Base-by-base conservation (phyloP, 345 rosid genomes). In the Citrus glauca region DNA sequence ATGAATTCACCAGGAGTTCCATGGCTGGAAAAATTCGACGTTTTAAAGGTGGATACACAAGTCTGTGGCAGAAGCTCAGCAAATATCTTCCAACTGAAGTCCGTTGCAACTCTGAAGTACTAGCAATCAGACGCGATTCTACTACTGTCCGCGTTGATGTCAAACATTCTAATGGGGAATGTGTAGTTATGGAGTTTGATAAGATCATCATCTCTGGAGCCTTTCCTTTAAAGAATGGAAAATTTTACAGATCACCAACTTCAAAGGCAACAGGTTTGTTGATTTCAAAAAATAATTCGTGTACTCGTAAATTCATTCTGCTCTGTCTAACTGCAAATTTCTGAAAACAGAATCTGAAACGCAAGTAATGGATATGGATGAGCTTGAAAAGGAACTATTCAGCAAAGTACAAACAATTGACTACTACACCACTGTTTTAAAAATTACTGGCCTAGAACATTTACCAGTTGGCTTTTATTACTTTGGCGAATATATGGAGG, bases 1-100 rank as follows among this genome's bases (percentile, higher is more conserved):
- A 91, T 64, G 94, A 91, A 81, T 91, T 91, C 81, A 89, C 89
- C 33, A 71, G 88, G 75, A 91, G 92, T 66, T 89, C 92, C 67
- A 91, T 91, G 92, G 94, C 94, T 17, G 91, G 94, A 64, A 91
- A 91, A 81, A 89, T 91, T 38, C 75, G 87, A 20, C 91, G 92
- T 30, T 85, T 91, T 66, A 89, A 80, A 72, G 91, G 89, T 66
- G 94, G 92, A 82, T 89, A 91, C 57, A 82, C 81, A 55, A 84
- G 86, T 50, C 82, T 91, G 4, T 91, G 94, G 94, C 74, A 83
- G 76, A 91, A 85, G 81, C 72, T 91, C 55, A 66, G 80, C 38
- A 71, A 81, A 28, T 84, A 85, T 28, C 90, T 91, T 82, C 89
- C 89, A 0, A 75, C 86, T 33, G 24, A 87, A 45, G 82, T 91